Conservation (phyloP, 2,329 filamentous ascomycete species). For the Talaromyces piceae region DNA sequence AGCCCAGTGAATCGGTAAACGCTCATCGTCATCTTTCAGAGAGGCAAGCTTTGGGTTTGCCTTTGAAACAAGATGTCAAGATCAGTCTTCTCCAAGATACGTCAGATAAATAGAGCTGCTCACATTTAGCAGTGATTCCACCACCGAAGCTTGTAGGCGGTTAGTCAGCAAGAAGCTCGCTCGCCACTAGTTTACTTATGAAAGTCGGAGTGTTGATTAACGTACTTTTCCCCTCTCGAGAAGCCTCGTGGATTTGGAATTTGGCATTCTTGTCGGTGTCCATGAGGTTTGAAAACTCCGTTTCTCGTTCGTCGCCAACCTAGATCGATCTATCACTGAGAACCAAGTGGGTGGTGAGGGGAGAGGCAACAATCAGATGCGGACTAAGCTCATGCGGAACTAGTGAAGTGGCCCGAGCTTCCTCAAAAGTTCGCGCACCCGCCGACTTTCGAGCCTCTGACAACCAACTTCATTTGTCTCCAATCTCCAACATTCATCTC, state of each 20-base stretch:
- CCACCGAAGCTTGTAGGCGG: slow-evolving; percentile 52
- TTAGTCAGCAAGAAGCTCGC: no score
- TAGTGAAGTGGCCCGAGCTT: slow-evolving; percentile 12
- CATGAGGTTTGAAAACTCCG: slow-evolving; percentile 22
- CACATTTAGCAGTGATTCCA: slow-evolving; percentile 68
- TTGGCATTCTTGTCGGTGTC: slow-evolving; percentile 47
- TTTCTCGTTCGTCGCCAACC: background rate
- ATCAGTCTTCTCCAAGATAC: slow-evolving; percentile 3
- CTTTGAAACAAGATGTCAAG: slow-evolving; percentile 34
- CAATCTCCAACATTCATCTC: background rate
- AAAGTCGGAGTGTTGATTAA: background rate
- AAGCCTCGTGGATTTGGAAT: slow-evolving; percentile 80
- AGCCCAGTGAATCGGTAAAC: slow-evolving; percentile 91
- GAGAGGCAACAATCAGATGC: background rate
- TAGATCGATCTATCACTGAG: background rate
- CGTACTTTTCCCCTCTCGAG: slow-evolving; percentile 75
- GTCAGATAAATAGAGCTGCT: slow-evolving; percentile 17
- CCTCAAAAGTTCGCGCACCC: slow-evolving; percentile 9
- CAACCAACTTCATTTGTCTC: background rate
- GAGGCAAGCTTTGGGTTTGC: slow-evolving; percentile 70
- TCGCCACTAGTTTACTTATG: no score
- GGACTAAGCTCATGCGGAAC: slow-evolving; percentile 1
- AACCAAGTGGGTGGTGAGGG: background rate
- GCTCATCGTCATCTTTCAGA: slow-evolving; percentile 74
- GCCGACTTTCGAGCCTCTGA: background rate